These are phyloP conservation scores for Olyra latifolia DNA, from an alignment of 176 grass and related monocot species.

Conservation along the genomic window DNA sequence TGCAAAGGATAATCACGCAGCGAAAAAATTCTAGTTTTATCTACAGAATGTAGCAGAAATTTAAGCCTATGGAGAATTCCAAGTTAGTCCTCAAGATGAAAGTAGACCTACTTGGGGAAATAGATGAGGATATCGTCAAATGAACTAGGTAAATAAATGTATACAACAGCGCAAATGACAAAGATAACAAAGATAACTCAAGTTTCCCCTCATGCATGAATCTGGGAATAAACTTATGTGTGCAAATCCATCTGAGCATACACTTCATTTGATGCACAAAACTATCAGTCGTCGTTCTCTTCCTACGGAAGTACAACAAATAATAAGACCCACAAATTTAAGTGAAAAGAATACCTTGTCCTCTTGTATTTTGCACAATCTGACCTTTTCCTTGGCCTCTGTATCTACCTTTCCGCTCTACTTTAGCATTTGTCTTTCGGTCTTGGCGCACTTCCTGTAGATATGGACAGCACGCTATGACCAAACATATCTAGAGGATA, in stretches of 20 bases:
- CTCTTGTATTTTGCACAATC: constrained; percentile 46
- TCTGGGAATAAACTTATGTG: not conserved
- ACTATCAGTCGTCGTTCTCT: not conserved
- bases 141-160: constrained; percentile 6
- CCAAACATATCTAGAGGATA: constrained; percentile 5
- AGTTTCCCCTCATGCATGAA: not conserved
- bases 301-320: not conserved
- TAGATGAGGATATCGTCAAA: not conserved
- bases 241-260: not conserved
- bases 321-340: not conserved
- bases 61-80: not conserved
- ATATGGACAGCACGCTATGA: constrained; percentile 18
- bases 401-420: constrained; percentile 43
- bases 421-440: constrained; percentile 46
- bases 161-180: not conserved
- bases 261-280: not conserved
- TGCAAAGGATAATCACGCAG: constrained; percentile 6
- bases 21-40: not conserved
- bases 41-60: not conserved
- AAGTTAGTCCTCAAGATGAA: not conserved
- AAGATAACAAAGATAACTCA: not conserved
- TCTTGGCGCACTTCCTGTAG: constrained; percentile 46
- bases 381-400: constrained; percentile 51
- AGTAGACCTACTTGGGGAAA: not conserved
- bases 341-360: constrained; percentile 48